Evolutionary conservation across 78 protist species (phyloP), one percentile per base, ranked within the genome.

Genomic region (Dictyostelium firmibasis): DNA sequence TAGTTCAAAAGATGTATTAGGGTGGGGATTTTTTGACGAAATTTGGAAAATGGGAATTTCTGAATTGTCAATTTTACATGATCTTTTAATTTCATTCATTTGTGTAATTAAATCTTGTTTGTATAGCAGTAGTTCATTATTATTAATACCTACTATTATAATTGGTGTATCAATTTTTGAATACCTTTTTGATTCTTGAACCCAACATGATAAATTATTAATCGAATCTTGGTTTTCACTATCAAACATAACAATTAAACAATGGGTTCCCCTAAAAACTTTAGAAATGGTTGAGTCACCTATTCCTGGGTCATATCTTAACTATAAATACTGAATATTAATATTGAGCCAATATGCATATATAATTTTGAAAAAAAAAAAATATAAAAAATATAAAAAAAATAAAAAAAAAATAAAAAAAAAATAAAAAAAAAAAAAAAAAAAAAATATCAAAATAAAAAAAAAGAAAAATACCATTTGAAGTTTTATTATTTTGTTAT

Each of bases 171-270:
- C 70, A n/a, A 62, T n/a, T 13, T 62, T 62, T 62, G 70, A 62
- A 62, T 62, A 62, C 29, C 70, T 62, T n/a, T 16, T 62, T 62
- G 70, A 18, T 62, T 62, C 70, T n/a, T n/a, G 25, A 8, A 62
- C 13, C 70, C 70, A 62, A n/a, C 70, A 18, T n/a, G 25, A n/a
- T 62, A 62, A n/a, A 62, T 62, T n/a, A 62, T n/a, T 62, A n/a
- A 62, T 62, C 1, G 70, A 62, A 2, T 62, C 13, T 62, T 62
- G 16, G 31, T 62, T 62, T n/a, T 62, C n/a, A n/a, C 25, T 7
- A n/a, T 62, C 70, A 62, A 62, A 62, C 70, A 62, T 62, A n/a
- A 62, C 70, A n/a, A 62, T 62, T 62, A 62, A 62, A 62, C 70
- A 62, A n/a, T 62, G 25, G 2, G 70, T 62, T n/a, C 29, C 29